phyloP scores from a whole-genome alignment of 805 yeast genomes.

The Deakozyma indianensis region DNA sequence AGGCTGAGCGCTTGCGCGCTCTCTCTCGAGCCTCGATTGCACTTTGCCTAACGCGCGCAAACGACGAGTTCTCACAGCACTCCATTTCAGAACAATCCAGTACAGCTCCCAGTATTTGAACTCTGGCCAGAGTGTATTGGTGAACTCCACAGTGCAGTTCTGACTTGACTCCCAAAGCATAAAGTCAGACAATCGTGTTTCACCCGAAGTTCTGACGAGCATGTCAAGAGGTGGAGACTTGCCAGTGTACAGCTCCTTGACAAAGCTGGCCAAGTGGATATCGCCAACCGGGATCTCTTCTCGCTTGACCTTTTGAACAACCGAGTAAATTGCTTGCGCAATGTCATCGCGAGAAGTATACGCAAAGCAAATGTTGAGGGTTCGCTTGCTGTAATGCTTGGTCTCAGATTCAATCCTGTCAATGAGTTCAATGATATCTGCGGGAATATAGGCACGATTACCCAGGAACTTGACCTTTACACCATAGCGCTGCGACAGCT shows the following conservation, averaged over 20 bases:
- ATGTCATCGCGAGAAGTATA: constrained; percentile 90
- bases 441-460: constrained; percentile 49
- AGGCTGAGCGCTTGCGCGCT: not conserved
- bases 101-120: constrained; percentile 59
- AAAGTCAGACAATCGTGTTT: constrained; percentile 74
- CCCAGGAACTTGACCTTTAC: constrained; percentile 51
- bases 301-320: constrained; percentile 24
- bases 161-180: constrained; percentile 66
- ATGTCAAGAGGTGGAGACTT: constrained; percentile 68
- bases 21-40: not conserved
- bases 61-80: constrained; percentile 17
- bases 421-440: constrained; percentile 53
- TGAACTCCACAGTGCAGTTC: constrained; percentile 55
- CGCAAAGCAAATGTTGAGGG: constrained; percentile 57
- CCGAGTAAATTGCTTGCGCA: constrained; percentile 42
- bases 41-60: not conserved
- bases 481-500: constrained; percentile 8
- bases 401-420: constrained; percentile 51
- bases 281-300: constrained; percentile 13
- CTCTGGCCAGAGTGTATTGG: constrained; percentile 86
- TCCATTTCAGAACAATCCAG: constrained; percentile 62
- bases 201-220: constrained; percentile 81
- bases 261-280: constrained; percentile 36
- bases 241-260: constrained; percentile 48
- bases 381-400: constrained; percentile 28